Evolutionary conservation across 108 stramenopile genomes (phyloP), one percentile per base, ranked within the genome.

Genomic region (Thalassiosira profunda): DNA sequence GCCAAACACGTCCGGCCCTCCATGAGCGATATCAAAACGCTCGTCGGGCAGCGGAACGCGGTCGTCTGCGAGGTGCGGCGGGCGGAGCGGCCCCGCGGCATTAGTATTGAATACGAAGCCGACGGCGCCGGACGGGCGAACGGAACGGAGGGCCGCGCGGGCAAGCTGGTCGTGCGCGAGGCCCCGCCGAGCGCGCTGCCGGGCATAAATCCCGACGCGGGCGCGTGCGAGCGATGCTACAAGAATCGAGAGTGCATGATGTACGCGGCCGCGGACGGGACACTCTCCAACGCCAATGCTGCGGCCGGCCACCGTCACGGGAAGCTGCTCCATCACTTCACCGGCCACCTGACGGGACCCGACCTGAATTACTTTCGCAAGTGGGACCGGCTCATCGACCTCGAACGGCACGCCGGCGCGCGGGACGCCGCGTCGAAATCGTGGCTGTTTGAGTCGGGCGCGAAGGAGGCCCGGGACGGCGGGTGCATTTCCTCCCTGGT

Each of bases 371-470:
- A 95, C 57, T 95, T 95, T 67, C 79, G 65, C 2, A 84, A 86
- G 66, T 95, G 91, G 91, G 90, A 95, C 44, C 82, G 90, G n/a
- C 45, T 95, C 41, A 92, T 95, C 41, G 94, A 95, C 63, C 49
- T 95, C 23, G 94, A 95, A 70, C 76, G 81, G 10, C 78, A 89
- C 33, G 83, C 86, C 34, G 55, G 59, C 6, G 42, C 42, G 9
- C 34, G 45, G 8, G 59, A 60, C 45, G 62, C 75, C 18, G 33
- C 78, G 7, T 53, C 63, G 9, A 71, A 86, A 29, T 58, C 91
- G 24, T 95, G 94, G 94, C 66, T 95, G 20, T 42, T 51, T 6
- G 46, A 72, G 8, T 89, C 94, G 2, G 37, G 24, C 26, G 75
- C 71, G 30, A 72, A 78, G 59, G 91, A 95, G 70, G 33, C n/a